phyloP scores from a whole-genome alignment of 768 basidiomycete genomes.

The Leccinum subgranulosum region DNA sequence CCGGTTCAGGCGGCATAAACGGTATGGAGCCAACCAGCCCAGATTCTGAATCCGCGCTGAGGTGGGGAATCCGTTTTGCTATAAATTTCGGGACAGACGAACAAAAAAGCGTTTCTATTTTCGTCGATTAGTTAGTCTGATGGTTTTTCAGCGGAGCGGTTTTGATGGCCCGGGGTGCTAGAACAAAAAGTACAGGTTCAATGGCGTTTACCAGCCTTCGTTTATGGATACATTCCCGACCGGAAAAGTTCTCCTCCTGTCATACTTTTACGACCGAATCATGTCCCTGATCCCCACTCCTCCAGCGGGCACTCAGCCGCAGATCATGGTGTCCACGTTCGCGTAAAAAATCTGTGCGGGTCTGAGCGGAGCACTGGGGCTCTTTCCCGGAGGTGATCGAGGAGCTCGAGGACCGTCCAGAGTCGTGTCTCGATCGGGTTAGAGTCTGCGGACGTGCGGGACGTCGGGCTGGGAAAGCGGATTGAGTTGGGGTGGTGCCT shows the following conservation, averaged over 20 bases:
- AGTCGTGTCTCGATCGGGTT: constrained; percentile 97
- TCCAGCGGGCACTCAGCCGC: constrained; percentile 20
- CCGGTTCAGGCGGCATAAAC: constrained; percentile 12
- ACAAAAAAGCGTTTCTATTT: constrained; percentile 2
- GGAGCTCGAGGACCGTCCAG: constrained; percentile 80
- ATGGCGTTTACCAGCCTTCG: constrained; percentile 92
- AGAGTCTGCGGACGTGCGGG: constrained; percentile 70
- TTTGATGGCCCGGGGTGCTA: background rate
- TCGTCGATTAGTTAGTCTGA: constrained; percentile 14
- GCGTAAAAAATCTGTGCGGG: constrained; percentile 74
- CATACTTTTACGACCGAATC: constrained; percentile 97
- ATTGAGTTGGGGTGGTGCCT: constrained; percentile 95
- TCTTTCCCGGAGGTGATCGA: constrained; percentile 45
- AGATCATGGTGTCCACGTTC: constrained; percentile 53
- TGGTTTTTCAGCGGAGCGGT: background rate
- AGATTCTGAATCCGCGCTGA: constrained; percentile 8
- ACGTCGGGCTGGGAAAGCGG: constrained; percentile 76
- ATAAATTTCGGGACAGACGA: constrained; percentile 12
- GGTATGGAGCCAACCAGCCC: constrained; percentile 7
- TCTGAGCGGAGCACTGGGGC: constrained; percentile 41
- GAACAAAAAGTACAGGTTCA: constrained; percentile 45
- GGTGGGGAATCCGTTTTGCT: constrained; percentile 5
- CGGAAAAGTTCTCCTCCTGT: constrained; percentile 86
- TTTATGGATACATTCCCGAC: constrained; percentile 82
- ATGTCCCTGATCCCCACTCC: constrained; percentile 58